Base-by-base conservation (phyloP, 1,139 yeast genomes). In the Nakaseomyces nivariensis region DNA sequence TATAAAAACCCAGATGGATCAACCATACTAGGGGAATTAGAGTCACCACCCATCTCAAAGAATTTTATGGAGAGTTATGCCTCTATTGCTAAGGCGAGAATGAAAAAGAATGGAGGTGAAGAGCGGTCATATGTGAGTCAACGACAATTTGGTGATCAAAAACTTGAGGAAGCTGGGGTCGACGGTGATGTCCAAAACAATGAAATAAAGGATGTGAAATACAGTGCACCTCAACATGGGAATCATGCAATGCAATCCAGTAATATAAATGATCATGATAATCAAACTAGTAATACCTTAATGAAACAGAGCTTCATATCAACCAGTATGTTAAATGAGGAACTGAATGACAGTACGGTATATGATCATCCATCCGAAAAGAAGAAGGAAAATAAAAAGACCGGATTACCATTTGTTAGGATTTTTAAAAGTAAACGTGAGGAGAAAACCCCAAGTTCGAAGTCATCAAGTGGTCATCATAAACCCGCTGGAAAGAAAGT, bases 21-120 rank as follows among this genome's bases (percentile, higher is more conserved):
- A 5, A 54, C 58, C 48, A 45, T 61, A 24, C 48, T 64, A 4
- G 51, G 51, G 5, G 46, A 52, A n/a, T 47, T 66, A 29, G 63
- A 63, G 37, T 66, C 70, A 0, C 69, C 69, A 4, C 67, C 68
- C 0, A 60, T 65, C 5, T 54, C 63, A 1, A 58, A 54, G 27
- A 56, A 57, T 45, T 59, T 53, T 33, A 54, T 63, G 59, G 63
- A 58, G 5, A 51, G 50, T 27, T 55, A 56, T 33, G 44, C 48
- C 8, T 32, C 53, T 6, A 40, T 47, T 3, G 49, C 47, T 32
- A 49, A 52, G 33, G 42, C 52, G 22, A 46, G 56, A 27, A 17
- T 47, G 46, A 51, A 49, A 33, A 56, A 51, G 31, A 50, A 40
- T 34, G 45, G 43, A 8, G 47, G 43, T 10, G 49, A 49, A 34